These are phyloP conservation scores for Trifolium subterraneum DNA, from an alignment of 306 rosid genomes.

Conservation along the genomic window DNA sequence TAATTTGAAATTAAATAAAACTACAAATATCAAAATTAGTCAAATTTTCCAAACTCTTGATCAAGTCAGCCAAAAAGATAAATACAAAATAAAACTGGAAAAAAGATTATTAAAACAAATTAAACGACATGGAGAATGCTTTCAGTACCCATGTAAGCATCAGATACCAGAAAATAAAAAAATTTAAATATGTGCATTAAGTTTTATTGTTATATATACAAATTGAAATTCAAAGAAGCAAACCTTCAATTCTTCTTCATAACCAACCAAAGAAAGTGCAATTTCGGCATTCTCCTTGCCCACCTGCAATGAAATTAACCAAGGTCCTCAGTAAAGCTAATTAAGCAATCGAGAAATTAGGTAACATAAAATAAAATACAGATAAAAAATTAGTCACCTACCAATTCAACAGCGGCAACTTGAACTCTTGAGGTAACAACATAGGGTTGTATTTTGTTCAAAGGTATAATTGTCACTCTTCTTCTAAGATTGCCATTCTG, in stretches of 20 bases:
- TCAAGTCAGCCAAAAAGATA: constrained; percentile 12
- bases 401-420: constrained; percentile 75
- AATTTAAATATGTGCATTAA: neutral
- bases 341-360: constrained; percentile 19
- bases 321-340: constrained; percentile 30
- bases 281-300: constrained; percentile 83
- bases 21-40: neutral
- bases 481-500: constrained; percentile 87
- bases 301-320: constrained; percentile 62
- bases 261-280: constrained; percentile 93
- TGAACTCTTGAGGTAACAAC: constrained; percentile 62
- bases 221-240: constrained; percentile 44
- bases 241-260: constrained; percentile 84
- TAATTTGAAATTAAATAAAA: constrained; percentile 1
- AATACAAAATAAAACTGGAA: constrained; percentile 20
- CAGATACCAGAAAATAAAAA: neutral
- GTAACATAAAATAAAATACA: constrained; percentile 5
- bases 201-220: constrained; percentile 28
- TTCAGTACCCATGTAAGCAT: constrained; percentile 26
- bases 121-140: constrained; percentile 36
- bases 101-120: constrained; percentile 16
- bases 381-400: constrained; percentile 46
- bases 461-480: constrained; percentile 94
- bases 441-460: constrained; percentile 82
- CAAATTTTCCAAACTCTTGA: neutral